These are phyloP conservation scores for Moricandia arvensis DNA, from an alignment of 345 rosid genomes.

Conservation along the genomic window DNA sequence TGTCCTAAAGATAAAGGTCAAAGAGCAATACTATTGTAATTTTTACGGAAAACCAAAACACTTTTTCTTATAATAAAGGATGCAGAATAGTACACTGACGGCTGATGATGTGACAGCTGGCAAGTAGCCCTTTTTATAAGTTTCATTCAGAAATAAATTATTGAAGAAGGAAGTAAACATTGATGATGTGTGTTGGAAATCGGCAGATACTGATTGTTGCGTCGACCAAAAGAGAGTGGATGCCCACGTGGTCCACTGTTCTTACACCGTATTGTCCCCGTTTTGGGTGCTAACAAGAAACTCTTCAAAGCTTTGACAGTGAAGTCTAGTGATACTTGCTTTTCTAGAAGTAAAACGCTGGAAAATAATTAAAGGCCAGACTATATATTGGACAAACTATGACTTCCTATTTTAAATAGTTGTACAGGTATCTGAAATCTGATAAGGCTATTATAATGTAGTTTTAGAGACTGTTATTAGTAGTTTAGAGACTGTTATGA, in stretches of 20 bases:
- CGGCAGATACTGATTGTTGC: constrained; percentile 26
- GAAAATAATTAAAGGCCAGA: not conserved
- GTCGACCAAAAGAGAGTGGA: constrained; percentile 9
- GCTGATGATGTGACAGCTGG: constrained; percentile 20
- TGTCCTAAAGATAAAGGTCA: too few species aligned
- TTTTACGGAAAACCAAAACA: not conserved
- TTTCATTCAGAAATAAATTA: constrained; percentile 2
- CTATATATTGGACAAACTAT: not conserved
- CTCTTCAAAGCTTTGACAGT: constrained; percentile 2
- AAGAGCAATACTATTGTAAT: too few species aligned
- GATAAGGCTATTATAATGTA: too few species aligned
- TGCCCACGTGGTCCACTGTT: constrained; percentile 29
- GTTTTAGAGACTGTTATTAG: not conserved
- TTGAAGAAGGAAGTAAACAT: not conserved
- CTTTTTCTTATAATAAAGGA: not conserved
- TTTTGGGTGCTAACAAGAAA: not conserved
- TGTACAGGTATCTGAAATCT: not conserved
- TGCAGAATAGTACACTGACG: constrained; percentile 1
- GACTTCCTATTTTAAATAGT: not conserved
- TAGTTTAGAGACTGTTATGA: not conserved
- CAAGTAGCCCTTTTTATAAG: not conserved
- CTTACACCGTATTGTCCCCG: constrained; percentile 5
- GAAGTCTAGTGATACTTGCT: constrained; percentile 2
- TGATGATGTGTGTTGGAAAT: constrained; percentile 8
- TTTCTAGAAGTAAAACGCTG: not conserved